Percentiles rank a stretch among this genome's conserved stretches.
Conservation (phyloP, 108 stramenopile genomes). For the Chaetoceros muelleri region DNA sequence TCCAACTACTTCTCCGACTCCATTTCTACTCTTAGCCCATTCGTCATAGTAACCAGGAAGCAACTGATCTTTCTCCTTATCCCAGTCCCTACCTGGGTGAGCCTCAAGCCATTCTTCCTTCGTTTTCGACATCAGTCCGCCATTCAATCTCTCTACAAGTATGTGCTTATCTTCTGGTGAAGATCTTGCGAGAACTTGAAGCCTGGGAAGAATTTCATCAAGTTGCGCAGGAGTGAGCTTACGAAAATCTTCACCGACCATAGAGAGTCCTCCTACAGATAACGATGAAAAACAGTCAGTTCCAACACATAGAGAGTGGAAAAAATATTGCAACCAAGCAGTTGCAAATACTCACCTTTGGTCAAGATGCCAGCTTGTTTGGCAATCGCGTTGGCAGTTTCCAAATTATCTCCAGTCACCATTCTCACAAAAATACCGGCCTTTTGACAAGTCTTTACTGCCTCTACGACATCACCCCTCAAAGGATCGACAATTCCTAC, state of each 20-base stretch:
- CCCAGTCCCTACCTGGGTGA: conserved; percentile 47
- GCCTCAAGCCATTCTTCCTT: conserved; percentile 44
- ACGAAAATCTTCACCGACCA: conserved; percentile 71
- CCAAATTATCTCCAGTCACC: conserved; percentile 96
- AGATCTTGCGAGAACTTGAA: conserved; percentile 87
- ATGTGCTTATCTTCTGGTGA: conserved; percentile 93
- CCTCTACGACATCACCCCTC: conserved; percentile 79
- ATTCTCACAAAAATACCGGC: conserved; percentile 94
- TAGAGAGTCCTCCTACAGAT: conserved; percentile 54
- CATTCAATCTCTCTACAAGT: conserved; percentile 84
- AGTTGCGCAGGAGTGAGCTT: conserved; percentile 60
- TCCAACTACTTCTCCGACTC: conserved; percentile 85
- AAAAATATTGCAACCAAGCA: conserved; percentile 14
- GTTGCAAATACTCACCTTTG: conserved; percentile 24
- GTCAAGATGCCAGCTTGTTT: conserved; percentile 82
- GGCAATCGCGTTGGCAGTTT: conserved; percentile 91
- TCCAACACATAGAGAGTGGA: conserved; percentile 22
- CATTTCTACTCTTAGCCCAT: conserved; percentile 39
- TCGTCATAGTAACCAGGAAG: conserved; percentile 64
- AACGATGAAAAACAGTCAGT: background rate
- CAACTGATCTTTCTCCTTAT: conserved; percentile 38
- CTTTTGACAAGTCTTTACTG: conserved; percentile 80
- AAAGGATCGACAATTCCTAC: conserved; percentile 90
- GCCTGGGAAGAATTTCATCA: conserved; percentile 61
- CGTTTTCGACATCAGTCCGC: conserved; percentile 56